phyloP scores from a whole-genome alignment of 2,329 filamentous ascomycete genomes.

The Lasiodiplodia hormozganensis region DNA sequence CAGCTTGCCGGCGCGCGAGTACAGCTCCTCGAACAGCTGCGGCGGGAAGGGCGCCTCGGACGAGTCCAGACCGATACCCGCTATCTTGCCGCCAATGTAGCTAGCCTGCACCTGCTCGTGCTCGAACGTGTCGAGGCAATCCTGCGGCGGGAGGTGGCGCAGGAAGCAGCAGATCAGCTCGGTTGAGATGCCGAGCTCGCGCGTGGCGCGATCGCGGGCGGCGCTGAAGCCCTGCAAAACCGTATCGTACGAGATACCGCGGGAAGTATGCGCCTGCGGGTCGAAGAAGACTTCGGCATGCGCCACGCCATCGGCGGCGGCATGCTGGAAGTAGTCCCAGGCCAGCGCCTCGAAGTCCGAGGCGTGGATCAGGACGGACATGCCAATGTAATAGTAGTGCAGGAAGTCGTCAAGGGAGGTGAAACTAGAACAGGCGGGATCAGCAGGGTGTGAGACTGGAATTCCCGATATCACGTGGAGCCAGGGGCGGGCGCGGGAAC shows the following conservation, averaged over 20 bases:
- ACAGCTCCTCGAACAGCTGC: slow-evolving; percentile 67
- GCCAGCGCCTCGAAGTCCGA: slow-evolving; percentile 77
- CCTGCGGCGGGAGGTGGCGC: slow-evolving; percentile 68
- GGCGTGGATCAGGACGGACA: slow-evolving; percentile 69
- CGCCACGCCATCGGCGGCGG: slow-evolving; percentile 68
- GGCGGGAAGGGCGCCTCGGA: slow-evolving; percentile 57
- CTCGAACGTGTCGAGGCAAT: slow-evolving; percentile 59
- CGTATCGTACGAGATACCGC: slow-evolving; percentile 68
- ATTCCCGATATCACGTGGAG: slow-evolving; percentile 20
- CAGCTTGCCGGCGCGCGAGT: slow-evolving; percentile 56
- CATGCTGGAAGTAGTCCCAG: slow-evolving; percentile 73
- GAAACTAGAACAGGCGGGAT: slow-evolving; percentile 53
- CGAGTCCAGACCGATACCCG: slow-evolving; percentile 73
- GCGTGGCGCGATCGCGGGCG: slow-evolving; percentile 66
- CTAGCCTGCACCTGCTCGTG: slow-evolving; percentile 54
- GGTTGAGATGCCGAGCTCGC: slow-evolving; percentile 69
- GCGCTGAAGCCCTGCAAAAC: slow-evolving; percentile 69
- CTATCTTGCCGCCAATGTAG: slow-evolving; percentile 60
- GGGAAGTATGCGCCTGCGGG: slow-evolving; percentile 73
- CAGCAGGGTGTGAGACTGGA: slow-evolving; percentile 11
- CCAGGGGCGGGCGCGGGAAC: slow-evolving; percentile 1
- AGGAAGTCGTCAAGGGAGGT: slow-evolving; percentile 78
- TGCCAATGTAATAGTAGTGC: slow-evolving; percentile 78
- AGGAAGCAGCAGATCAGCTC: slow-evolving; percentile 76
- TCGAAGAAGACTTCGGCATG: slow-evolving; percentile 85